Evolutionary conservation across 345 rosid species (phyloP), one percentile per base, ranked within the genome.

Genomic region (Sisymbrium irio): DNA sequence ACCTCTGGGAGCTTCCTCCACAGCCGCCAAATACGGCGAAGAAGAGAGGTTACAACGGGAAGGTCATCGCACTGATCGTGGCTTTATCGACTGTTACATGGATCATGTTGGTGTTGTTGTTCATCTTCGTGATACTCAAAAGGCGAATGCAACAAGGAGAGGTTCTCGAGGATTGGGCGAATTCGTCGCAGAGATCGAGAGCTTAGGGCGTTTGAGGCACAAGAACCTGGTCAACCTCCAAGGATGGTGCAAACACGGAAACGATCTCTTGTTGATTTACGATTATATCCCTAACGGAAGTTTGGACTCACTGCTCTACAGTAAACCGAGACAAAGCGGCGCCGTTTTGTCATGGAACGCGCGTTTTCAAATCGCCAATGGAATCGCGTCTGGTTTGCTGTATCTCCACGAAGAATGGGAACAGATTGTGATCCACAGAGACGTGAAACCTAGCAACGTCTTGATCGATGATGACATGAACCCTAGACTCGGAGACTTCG

Each of bases 381-480:
- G 87, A 49, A 58, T 88, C 35, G 83, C 87, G 5, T 65, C 85
- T 0, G 93, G 88, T 5, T 53, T 88, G 7, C 6, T 82, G 40
- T 88, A 88, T 51, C 85, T 88, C 7, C 93, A 86, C 54, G 93
- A 88, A 22, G 90, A 86, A 57, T 86, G 90, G 88, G 93, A 80
- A 46, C 58, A 83, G 45, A 80, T 84, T 13, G 92, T 77, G 25
- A 56, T 77, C 62, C 80, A 77, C 36, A 62, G 80, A 77, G 80
- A 77, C 28, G 72, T 77, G 32, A 77, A 77, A 30, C 75, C 80
- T 0, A 77, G 80, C 55, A 77, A 77, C 19, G 80, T 77, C 6
- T 28, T 77, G 0, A 71, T 77, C 11, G 80, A 77, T 0, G 27
- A 18, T 2, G 47, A 77, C 6, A 81, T 85, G 92, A 82, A 82